Conservation (phyloP, 1,284 basidiomycete species). For the Ganoderma boninense region DNA sequence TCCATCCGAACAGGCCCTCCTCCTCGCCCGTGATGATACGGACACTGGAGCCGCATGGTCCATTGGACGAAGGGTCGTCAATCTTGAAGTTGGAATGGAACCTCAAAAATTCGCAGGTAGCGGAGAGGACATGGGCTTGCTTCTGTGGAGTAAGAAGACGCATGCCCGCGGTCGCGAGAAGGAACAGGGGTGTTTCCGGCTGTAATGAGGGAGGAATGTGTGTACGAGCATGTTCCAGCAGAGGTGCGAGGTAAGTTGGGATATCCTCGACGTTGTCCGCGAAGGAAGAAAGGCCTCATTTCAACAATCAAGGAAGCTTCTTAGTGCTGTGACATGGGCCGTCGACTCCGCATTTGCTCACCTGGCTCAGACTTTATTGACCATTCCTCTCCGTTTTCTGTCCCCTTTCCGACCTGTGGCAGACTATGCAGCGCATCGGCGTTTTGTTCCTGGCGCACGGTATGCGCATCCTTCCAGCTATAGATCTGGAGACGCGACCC, state of each 20-base stretch:
- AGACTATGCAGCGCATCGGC: conserved; percentile 59
- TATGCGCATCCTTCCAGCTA: conserved; percentile 90
- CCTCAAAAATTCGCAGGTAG: conserved; percentile 83
- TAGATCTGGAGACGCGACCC: conserved; percentile 97
- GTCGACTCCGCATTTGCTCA: conserved; percentile 48
- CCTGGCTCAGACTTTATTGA: conserved; percentile 94
- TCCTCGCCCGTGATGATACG: conserved; percentile 98
- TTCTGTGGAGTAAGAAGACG: conserved; percentile 79
- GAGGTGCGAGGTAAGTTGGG: conserved; percentile 79
- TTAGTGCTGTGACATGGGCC: neutral
- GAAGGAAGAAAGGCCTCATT: conserved; percentile 87
- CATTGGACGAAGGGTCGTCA: conserved; percentile 65
- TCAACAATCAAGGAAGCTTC: neutral
- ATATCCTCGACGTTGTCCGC: conserved; percentile 76
- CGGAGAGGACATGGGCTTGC: conserved; percentile 76
- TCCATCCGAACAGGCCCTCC: conserved; percentile 98
- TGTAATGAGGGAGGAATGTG: conserved; percentile 90
- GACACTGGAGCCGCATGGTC: conserved; percentile 89
- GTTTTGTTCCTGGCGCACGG: conserved; percentile 55
- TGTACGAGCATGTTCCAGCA: conserved; percentile 84
- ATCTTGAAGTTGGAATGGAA: conserved; percentile 81
- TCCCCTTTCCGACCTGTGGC: conserved; percentile 93
- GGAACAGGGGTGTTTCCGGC: conserved; percentile 87
- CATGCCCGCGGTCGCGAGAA: conserved; percentile 98
- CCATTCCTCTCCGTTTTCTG: conserved; percentile 84